Percentiles rank a stretch among this genome's conserved stretches.
Evolutionary conservation across 345 rosid species (phyloP).

Genomic region (Moricandia arvensis): DNA sequence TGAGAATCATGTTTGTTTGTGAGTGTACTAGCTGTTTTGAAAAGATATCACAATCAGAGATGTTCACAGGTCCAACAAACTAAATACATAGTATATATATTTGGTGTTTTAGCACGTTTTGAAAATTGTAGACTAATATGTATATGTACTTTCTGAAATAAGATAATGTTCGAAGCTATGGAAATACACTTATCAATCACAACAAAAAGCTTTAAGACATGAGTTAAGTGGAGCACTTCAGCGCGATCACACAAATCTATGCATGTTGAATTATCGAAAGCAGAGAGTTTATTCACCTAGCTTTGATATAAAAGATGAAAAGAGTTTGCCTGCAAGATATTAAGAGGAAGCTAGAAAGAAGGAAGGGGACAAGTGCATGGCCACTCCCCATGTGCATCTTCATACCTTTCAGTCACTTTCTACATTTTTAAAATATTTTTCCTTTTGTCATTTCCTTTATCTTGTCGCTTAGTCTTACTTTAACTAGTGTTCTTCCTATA

Average conservation of each 20-base stretch:
- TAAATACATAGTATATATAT: no score
- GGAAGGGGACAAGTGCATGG: constrained; percentile 28
- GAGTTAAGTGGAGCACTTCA: background rate
- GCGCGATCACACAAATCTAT: background rate
- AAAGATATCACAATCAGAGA: background rate
- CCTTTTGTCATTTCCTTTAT: constrained; percentile 22
- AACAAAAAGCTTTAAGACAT: background rate
- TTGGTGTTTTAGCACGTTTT: no score
- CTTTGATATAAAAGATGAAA: background rate
- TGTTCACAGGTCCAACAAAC: background rate
- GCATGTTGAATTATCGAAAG: background rate
- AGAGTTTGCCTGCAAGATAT: constrained; percentile 3
- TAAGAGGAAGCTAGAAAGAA: background rate
- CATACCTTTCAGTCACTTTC: constrained; percentile 21
- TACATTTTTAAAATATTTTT: background rate
- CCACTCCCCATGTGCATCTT: constrained; percentile 36
- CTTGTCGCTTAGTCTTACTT: constrained; percentile 16
- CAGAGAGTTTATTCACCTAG: background rate
- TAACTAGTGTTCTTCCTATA: constrained; percentile 3
- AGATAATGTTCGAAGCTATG: background rate
- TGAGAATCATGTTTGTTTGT: no score
- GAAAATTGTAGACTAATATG: no score
- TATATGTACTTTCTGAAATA: no score
- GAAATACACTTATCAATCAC: background rate
- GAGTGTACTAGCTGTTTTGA: background rate